Base-by-base conservation (phyloP, 257 asterid species). In the Ilex aquifolium region DNA sequence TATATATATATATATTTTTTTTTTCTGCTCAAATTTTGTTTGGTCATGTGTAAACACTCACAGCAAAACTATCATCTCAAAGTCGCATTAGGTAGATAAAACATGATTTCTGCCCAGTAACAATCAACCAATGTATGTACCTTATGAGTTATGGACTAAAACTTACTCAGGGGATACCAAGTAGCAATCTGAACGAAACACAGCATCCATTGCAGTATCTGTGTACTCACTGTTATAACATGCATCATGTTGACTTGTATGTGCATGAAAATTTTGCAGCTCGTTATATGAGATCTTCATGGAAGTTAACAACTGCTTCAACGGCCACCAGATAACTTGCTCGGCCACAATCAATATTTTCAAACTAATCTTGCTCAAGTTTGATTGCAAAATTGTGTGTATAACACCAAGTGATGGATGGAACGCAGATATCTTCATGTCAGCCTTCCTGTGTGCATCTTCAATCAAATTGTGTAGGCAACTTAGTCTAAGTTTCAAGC, bases 131-230 rank as follows among this genome's bases (percentile, higher is more conserved):
- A 54, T 56, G 40, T 59, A 30, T 8, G 13, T 62, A 64, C 57
- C 56, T 21, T 21, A 44, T 44, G 50, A 44, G 59, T 54, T 21
- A 61, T 44, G 60, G 32, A 66, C 52, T 48, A 61, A 64, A 62
- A 80, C 92, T 80, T 78, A 85, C 92, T 85, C 80, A 62, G 60
- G 77, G 44, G 88, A 72, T 40, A 76, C 78, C 77, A 85, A 76
- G 68, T 82, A 80, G 78, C 88, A 85, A 39, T 78, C 80, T 30
- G 80, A 70, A 62, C 50, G 50, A 54, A 67, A 74, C 66, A 69
- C 65, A 60, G 68, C 15, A 60, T 77, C 70, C 17, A 36, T 42
- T 58, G 56, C 21, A 27, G 66, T 50, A 64, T 68, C 83, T 32
- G 62, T 55, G 64, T 69, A 65, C 65, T 67, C 74, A 21, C 27